Conservation (phyloP, 805 yeast genomes). For the Saturnispora mendoncae region DNA sequence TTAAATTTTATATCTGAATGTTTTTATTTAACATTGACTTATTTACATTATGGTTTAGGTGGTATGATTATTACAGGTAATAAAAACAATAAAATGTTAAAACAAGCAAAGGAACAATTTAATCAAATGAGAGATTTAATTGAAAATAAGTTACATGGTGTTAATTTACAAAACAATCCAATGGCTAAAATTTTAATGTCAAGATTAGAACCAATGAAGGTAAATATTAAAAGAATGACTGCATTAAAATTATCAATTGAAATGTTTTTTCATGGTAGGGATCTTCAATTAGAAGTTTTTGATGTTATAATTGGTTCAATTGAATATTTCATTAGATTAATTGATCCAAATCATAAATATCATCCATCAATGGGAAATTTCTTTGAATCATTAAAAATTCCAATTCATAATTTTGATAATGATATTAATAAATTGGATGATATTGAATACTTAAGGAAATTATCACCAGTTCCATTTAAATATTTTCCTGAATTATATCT, state of each 20-base stretch:
- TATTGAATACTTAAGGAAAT: constrained; percentile 55
- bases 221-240: constrained; percentile 29
- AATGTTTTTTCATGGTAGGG: constrained; percentile 50
- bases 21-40: constrained; percentile 70
- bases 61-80: constrained; percentile 57
- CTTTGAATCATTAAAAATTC: constrained; percentile 35
- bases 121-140: constrained; percentile 39
- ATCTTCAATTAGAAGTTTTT: constrained; percentile 56
- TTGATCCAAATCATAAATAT: constrained; percentile 62
- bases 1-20: constrained; percentile 85
- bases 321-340: constrained; percentile 57
- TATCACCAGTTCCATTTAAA: constrained; percentile 69
- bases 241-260: constrained; percentile 50
- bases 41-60: constrained; percentile 81
- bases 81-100: constrained; percentile 40
- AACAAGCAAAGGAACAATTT: constrained; percentile 44
- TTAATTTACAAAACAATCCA: constrained; percentile 18
- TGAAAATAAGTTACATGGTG: constrained; percentile 13
- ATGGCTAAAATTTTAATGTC: constrained; percentile 23
- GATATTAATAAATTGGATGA: constrained; percentile 65
- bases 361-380: constrained; percentile 34
- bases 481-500: constrained; percentile 78
- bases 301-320: constrained; percentile 73
- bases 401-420: constrained; percentile 49
- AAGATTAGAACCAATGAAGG: constrained; percentile 27